Evolutionary conservation across 2,329 filamentous ascomycete species (phyloP).

Genomic region (Lecanoromycetidae sp.): DNA sequence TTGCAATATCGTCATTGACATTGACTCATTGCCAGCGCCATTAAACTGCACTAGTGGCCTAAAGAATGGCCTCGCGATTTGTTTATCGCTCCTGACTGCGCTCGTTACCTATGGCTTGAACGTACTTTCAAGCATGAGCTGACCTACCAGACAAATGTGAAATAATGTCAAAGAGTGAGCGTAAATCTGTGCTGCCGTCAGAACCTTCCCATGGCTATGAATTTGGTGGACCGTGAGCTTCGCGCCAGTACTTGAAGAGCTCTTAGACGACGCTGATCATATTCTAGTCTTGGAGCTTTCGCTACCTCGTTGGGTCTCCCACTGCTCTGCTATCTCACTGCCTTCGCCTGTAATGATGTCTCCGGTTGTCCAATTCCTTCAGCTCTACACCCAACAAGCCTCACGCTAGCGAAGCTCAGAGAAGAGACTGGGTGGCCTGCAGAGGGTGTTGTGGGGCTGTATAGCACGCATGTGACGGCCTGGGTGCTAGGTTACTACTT

Average conservation of each 20-base stretch:
- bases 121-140: background rate
- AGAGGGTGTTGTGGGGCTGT: constrained; percentile 53
- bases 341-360: constrained; percentile 84
- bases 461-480: constrained; percentile 55
- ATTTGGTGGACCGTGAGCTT: constrained; percentile 35
- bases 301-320: constrained; percentile 72
- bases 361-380: constrained; percentile 82
- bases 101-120: background rate
- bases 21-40: no score
- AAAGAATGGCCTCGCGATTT: no score
- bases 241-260: background rate
- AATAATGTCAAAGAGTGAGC: constrained; percentile 24
- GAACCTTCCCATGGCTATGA: constrained; percentile 35
- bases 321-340: constrained; percentile 62
- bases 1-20: no score
- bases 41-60: no score
- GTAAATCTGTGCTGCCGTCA: constrained; percentile 24
- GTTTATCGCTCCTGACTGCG: no score
- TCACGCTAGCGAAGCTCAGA: constrained; percentile 63
- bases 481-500: constrained; percentile 67
- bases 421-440: constrained; percentile 67
- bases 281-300: constrained; percentile 57
- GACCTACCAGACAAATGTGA: background rate
- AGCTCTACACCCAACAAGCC: constrained; percentile 56
- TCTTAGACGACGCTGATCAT: background rate